phyloP scores from a whole-genome alignment of 1,284 basidiomycete species.

The Coniferiporia weirii region DNA sequence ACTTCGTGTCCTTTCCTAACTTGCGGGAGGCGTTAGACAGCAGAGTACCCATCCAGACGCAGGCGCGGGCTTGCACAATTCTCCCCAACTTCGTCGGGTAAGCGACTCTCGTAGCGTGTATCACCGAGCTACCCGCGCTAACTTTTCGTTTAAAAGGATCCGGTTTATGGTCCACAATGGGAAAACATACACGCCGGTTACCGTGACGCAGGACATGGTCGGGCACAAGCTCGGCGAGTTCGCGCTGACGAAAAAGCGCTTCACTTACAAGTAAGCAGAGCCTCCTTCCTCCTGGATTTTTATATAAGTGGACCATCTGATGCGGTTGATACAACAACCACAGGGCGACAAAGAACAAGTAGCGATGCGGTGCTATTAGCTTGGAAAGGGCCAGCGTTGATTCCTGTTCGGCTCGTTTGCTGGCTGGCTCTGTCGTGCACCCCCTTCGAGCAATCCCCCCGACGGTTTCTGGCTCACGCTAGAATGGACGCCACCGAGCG shows the following conservation, averaged over 20 bases:
- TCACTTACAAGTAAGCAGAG: constrained; percentile 63
- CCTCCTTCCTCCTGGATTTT: neutral
- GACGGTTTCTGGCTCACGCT: neutral
- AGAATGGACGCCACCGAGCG: too few relatives aligned
- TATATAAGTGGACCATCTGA: neutral
- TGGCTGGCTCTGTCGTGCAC: neutral
- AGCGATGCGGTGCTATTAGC: constrained; percentile 12
- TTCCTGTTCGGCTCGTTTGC: neutral
- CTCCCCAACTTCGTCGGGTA: constrained; percentile 93
- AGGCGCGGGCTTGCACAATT: constrained; percentile 88
- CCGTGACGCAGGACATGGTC: constrained; percentile 95
- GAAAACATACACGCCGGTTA: constrained; percentile 82
- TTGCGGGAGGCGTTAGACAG: constrained; percentile 78
- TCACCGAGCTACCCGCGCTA: too few relatives aligned
- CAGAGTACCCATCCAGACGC: constrained; percentile 85
- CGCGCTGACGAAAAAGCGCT: constrained; percentile 77
- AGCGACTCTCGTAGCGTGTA: constrained; percentile 21
- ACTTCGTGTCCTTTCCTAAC: constrained; percentile 92
- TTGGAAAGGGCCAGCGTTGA: neutral
- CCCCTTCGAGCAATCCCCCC: too few relatives aligned
- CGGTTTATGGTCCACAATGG: constrained; percentile 95
- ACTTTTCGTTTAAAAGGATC: constrained; percentile 39
- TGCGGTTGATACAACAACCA: neutral
- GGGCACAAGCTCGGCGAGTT: constrained; percentile 98
- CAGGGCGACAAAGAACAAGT: constrained; percentile 33